phyloP scores from a whole-genome alignment of 164 flowering plant genomes.

The Santalum album region DNA sequence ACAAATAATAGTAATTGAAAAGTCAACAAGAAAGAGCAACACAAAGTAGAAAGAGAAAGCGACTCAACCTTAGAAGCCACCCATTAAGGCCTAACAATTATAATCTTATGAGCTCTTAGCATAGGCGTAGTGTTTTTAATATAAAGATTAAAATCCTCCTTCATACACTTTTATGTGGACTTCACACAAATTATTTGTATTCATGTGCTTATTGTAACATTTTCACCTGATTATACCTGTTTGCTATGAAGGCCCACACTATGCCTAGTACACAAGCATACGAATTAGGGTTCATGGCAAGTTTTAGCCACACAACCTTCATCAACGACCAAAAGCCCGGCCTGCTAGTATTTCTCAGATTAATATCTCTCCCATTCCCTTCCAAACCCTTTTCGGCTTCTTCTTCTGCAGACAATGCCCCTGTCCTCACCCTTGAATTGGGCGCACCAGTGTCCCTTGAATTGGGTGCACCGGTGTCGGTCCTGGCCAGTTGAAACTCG shows the following conservation, averaged over 20 bases:
- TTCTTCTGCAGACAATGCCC: not conserved
- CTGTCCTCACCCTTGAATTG: not conserved
- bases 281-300: not conserved
- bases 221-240: too few relatives aligned
- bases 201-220: too few relatives aligned
- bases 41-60: too few relatives aligned
- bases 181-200: too few relatives aligned
- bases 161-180: too few relatives aligned
- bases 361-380: not conserved
- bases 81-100: too few relatives aligned
- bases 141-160: too few relatives aligned
- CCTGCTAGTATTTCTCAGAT: not conserved
- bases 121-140: too few relatives aligned
- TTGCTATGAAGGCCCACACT: not conserved
- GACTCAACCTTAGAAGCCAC: too few relatives aligned
- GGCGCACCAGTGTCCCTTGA: not conserved
- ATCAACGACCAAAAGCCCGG: not conserved
- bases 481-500: not conserved
- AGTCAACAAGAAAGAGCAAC: too few relatives aligned
- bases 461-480: not conserved
- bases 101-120: too few relatives aligned
- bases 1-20: too few relatives aligned
- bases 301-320: not conserved
- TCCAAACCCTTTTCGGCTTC: not conserved
- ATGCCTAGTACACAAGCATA: not conserved